A percentile compares a stretch with the other conserved stretches of the same genome.
Evolutionary conservation across 495 filamentous ascomycete species (phyloP).

Genomic region (Thermothielavioides terrestris): DNA sequence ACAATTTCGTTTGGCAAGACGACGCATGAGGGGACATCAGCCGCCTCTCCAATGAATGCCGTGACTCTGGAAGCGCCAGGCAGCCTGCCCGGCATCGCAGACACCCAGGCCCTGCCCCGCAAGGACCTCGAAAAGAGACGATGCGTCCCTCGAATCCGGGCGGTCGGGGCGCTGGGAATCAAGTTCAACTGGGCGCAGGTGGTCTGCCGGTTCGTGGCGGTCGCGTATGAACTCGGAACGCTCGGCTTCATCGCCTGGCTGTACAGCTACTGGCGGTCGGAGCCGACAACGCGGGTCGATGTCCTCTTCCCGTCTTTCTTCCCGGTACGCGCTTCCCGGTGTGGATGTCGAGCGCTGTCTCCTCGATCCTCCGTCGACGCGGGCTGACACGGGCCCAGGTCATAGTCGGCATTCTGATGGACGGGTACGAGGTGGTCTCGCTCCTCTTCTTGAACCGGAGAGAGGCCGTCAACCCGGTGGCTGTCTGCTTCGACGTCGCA

Average conservation of each 20-base stretch:
- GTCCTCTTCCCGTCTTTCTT: slow-evolving; percentile 23
- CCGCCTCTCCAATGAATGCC: too few relatives aligned
- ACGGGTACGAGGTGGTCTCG: slow-evolving; percentile 18
- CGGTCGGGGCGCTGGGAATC: slow-evolving; percentile 8
- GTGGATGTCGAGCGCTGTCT: not conserved
- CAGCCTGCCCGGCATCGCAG: too few relatives aligned
- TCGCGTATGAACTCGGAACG: slow-evolving; percentile 11
- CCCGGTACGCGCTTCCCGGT: slow-evolving; percentile 23
- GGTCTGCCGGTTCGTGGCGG: slow-evolving; percentile 7
- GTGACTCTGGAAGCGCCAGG: too few relatives aligned
- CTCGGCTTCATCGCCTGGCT: slow-evolving; percentile 14
- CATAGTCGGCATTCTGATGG: slow-evolving; percentile 2
- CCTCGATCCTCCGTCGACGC: not conserved
- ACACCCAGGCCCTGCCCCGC: not conserved
- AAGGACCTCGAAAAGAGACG: not conserved
- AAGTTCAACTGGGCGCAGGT: slow-evolving; percentile 14
- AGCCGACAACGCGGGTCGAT: slow-evolving; percentile 16
- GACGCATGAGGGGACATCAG: too few relatives aligned
- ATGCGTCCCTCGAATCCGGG: not conserved
- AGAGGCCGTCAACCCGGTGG: slow-evolving; percentile 17
- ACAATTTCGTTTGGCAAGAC: too few relatives aligned
- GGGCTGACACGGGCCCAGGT: slow-evolving; percentile 7
- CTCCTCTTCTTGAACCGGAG: slow-evolving; percentile 9
- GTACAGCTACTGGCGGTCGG: slow-evolving; percentile 13
- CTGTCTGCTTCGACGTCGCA: slow-evolving; percentile 13